Evolutionary conservation across 805 yeast genomes (phyloP).

Genomic region (Lipomyces starkeyi): DNA sequence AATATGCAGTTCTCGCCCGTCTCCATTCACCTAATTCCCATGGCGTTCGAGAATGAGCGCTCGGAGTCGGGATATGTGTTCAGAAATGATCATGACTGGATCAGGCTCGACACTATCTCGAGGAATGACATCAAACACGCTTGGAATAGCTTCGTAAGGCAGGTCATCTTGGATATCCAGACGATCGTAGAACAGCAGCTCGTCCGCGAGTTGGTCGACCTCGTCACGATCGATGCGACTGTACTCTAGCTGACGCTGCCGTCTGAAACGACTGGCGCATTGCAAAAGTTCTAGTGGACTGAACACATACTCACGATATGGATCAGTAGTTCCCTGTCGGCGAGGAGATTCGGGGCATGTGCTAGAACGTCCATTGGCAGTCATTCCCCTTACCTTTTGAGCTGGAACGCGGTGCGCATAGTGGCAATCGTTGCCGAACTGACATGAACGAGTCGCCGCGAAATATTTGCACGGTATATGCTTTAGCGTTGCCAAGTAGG

Average conservation of each 20-base stretch:
- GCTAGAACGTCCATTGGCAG: background rate
- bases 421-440: constrained; percentile 32
- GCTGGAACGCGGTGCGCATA: constrained; percentile 22
- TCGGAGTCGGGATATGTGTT: background rate
- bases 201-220: background rate
- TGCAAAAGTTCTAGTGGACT: background rate
- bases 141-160: background rate
- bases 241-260: background rate
- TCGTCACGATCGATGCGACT: background rate
- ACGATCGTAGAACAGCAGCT: background rate
- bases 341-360: background rate
- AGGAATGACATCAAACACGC: background rate
- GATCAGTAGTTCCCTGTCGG: background rate
- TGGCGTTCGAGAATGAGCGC: background rate
- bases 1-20: background rate
- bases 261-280: background rate
- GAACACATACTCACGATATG: background rate
- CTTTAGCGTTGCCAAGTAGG: constrained; percentile 20
- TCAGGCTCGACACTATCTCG: background rate
- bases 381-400: background rate
- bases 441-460: constrained; percentile 7
- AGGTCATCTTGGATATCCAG: background rate
- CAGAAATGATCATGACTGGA: background rate
- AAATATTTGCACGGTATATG: constrained; percentile 35
- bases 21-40: background rate